These are phyloP conservation scores for Pichia sp. DNA, from an alignment of 1,139 yeast species.

Conservation along the genomic window DNA sequence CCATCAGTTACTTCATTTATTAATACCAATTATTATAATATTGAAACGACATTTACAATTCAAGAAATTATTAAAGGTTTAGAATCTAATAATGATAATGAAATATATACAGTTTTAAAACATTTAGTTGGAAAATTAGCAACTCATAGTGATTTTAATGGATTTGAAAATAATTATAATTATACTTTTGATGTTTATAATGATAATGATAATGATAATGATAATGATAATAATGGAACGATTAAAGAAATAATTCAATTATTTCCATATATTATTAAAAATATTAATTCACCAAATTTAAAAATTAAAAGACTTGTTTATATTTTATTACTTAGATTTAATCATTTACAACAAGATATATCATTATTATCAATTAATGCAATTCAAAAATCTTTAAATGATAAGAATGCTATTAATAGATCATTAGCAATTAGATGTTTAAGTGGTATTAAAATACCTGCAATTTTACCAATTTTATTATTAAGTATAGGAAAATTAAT, in stretches of 20 bases:
- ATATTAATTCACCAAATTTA: constrained; percentile 65
- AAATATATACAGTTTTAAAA: constrained; percentile 68
- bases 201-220: not conserved
- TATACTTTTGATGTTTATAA: not conserved
- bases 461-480: constrained; percentile 72
- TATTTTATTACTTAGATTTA: constrained; percentile 67
- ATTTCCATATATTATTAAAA: constrained; percentile 86
- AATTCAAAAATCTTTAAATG: constrained; percentile 74
- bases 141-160: constrained; percentile 35
- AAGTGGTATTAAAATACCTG: constrained; percentile 72
- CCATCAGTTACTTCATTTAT: constrained; percentile 25
- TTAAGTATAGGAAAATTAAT: constrained; percentile 66
- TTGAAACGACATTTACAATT: constrained; percentile 31
- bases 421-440: constrained; percentile 73
- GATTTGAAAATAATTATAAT: too few relatives aligned
- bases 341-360: constrained; percentile 80
- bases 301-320: constrained; percentile 75
- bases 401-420: constrained; percentile 60
- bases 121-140: constrained; percentile 64
- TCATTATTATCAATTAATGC: constrained; percentile 87
- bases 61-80: constrained; percentile 61
- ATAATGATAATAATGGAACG: constrained; percentile 17
- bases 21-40: constrained; percentile 20
- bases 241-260: constrained; percentile 35
- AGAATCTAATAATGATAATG: constrained; percentile 49